These are phyloP conservation scores for Phytophthora pseudosyringae DNA, from an alignment of 352 stramenopile genomes.

Conservation along the genomic window DNA sequence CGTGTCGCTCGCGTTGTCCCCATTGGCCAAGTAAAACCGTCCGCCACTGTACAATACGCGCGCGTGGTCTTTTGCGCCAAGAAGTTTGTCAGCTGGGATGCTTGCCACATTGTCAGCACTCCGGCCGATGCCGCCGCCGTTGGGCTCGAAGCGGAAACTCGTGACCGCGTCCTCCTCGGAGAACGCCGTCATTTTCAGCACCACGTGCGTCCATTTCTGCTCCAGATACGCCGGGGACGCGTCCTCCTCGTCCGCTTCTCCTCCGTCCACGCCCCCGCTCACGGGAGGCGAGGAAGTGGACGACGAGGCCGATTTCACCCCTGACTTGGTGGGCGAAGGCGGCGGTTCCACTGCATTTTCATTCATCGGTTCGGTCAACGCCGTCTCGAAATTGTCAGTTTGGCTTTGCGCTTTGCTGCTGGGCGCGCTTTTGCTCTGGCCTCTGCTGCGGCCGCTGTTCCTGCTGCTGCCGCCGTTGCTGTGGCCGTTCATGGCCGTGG, in stretches of 20 bases:
- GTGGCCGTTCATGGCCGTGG: slow-evolving; percentile 6
- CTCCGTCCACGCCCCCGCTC: slow-evolving; percentile 21
- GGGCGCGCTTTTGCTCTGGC: slow-evolving; percentile 33
- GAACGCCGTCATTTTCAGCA: slow-evolving; percentile 88
- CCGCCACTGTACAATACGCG: slow-evolving; percentile 58
- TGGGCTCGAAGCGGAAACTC: slow-evolving; percentile 68
- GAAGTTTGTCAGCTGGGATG: slow-evolving; percentile 77
- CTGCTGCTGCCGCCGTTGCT: slow-evolving; percentile 23
- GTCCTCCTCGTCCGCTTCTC: slow-evolving; percentile 40
- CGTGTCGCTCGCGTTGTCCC: slow-evolving; percentile 61
- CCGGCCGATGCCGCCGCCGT: slow-evolving; percentile 63
- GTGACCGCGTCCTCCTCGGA: slow-evolving; percentile 77
- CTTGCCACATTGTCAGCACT: slow-evolving; percentile 61
- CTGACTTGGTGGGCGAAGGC: slow-evolving; percentile 24
- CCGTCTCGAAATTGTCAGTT: slow-evolving; percentile 15
- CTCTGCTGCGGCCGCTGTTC: slow-evolving; percentile 8
- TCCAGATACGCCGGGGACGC: slow-evolving; percentile 36
- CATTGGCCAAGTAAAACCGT: slow-evolving; percentile 72
- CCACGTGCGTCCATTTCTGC: slow-evolving; percentile 69
- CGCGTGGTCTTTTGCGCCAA: slow-evolving; percentile 61
- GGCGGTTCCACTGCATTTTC: slow-evolving; percentile 18
- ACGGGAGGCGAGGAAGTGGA: slow-evolving; percentile 19
- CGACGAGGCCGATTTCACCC: slow-evolving; percentile 1
- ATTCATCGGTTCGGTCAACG: slow-evolving; percentile 11
- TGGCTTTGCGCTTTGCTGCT: slow-evolving; percentile 23